These are phyloP conservation scores for Alternaria alternata DNA, from an alignment of 2,329 filamentous ascomycete genomes.

Conservation along the genomic window DNA sequence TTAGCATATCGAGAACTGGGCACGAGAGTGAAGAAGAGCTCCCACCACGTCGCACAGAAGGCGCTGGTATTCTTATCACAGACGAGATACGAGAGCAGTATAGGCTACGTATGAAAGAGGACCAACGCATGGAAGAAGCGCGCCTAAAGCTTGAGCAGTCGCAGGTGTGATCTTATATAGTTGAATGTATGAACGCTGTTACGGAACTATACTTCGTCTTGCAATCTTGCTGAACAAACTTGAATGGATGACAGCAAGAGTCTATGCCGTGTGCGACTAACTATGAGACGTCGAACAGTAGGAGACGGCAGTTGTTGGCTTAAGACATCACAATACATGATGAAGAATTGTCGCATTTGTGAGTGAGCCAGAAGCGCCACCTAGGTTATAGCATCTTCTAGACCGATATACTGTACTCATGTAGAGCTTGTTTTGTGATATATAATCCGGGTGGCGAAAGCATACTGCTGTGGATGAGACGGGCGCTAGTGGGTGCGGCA, in stretches of 20 bases:
- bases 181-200: too few relatives aligned
- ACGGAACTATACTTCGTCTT: background rate
- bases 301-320: background rate
- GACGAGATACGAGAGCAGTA: slow-evolving; percentile 13
- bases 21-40: slow-evolving; percentile 23
- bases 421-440: background rate
- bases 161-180: background rate
- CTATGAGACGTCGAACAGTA: background rate
- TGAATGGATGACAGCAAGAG: background rate
- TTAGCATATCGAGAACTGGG: slow-evolving; percentile 10
- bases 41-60: slow-evolving; percentile 11
- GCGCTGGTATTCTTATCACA: slow-evolving; percentile 10
- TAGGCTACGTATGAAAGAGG: slow-evolving; percentile 9
- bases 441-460: slow-evolving; percentile 3
- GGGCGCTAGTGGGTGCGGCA: slow-evolving; percentile 18
- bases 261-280: background rate
- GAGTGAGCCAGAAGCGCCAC: background rate
- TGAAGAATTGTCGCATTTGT: background rate
- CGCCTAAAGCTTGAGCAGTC: background rate
- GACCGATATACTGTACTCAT: background rate
- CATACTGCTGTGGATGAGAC: background rate
- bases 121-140: slow-evolving; percentile 5
- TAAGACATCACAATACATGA: background rate
- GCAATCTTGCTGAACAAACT: background rate
- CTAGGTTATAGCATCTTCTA: background rate